Conservation (phyloP, 116 monocot species). For the Papilionanthe hybrid region DNA sequence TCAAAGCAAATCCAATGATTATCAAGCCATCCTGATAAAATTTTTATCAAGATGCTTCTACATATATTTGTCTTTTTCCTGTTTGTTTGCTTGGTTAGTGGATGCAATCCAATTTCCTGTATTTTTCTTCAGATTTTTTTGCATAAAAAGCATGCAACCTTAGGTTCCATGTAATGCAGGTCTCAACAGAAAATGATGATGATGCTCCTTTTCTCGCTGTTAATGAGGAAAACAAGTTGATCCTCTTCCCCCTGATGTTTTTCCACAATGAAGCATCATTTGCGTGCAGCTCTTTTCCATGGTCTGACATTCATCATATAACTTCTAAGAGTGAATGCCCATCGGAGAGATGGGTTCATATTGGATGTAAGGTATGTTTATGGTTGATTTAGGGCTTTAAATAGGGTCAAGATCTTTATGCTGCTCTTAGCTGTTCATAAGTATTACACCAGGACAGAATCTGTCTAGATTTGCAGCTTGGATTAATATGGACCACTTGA, state of each 20-base stretch:
- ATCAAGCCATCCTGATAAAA: too few relatives aligned
- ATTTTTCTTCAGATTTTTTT: not conserved
- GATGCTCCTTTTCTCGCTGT: constrained; percentile 63
- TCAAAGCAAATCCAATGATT: too few relatives aligned
- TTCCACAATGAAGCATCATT: constrained; percentile 50
- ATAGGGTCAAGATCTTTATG: not conserved
- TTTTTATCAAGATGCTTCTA: too few relatives aligned
- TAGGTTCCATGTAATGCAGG: constrained; percentile 31
- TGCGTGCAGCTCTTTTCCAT: constrained; percentile 21
- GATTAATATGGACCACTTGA: not conserved
- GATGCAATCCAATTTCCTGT: not conserved
- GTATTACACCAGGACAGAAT: not conserved
- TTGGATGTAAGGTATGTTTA: constrained; percentile 70
- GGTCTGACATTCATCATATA: constrained; percentile 35
- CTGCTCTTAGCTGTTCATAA: not conserved
- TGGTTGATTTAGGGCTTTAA: not conserved
- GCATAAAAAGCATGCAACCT: not conserved
- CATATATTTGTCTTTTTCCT: not conserved
- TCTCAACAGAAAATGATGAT: constrained; percentile 18
- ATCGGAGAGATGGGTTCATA: constrained; percentile 73
- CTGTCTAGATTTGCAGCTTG: not conserved
- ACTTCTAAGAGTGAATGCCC: constrained; percentile 34
- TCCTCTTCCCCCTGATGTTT: constrained; percentile 49
- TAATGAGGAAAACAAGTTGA: constrained; percentile 49
- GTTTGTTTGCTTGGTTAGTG: not conserved